These are phyloP conservation scores for Cardamine resedifolia DNA, from an alignment of 345 rosid species.

Conservation along the genomic window DNA sequence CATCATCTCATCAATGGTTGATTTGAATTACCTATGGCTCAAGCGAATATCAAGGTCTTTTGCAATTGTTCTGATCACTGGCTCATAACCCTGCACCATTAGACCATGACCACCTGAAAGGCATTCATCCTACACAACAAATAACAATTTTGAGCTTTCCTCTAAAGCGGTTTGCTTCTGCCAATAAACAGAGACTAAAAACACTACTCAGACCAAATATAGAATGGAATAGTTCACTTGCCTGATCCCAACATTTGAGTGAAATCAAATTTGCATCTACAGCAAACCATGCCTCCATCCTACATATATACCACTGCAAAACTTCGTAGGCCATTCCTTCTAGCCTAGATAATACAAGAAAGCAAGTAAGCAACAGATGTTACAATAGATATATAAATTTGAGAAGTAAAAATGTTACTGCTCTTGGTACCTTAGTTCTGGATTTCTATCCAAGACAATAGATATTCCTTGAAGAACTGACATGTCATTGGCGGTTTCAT, in stretches of 20 bases:
- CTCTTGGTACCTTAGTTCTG: constrained; percentile 63
- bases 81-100: constrained; percentile 88
- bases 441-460: constrained; percentile 68
- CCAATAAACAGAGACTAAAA: no score
- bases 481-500: constrained; percentile 66
- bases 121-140: constrained; percentile 65
- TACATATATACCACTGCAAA: constrained; percentile 84
- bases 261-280: constrained; percentile 89
- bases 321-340: constrained; percentile 79
- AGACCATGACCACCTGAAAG: constrained; percentile 95
- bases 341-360: constrained; percentile 47
- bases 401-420: neutral
- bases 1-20: neutral
- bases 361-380: neutral
- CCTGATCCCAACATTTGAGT: constrained; percentile 91
- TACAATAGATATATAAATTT: neutral
- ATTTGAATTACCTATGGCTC: constrained; percentile 56
- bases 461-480: constrained; percentile 82
- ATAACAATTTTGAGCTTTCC: constrained; percentile 6
- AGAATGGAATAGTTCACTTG: constrained; percentile 20
- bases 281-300: constrained; percentile 98
- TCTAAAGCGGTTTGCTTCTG: neutral
- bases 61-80: constrained; percentile 78
- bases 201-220: no score
- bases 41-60: constrained; percentile 67